A percentile compares a stretch with the other conserved stretches of the same genome.
Conservation (phyloP, 2,329 filamentous ascomycete genomes). For the Corinectria fuckeliana region DNA sequence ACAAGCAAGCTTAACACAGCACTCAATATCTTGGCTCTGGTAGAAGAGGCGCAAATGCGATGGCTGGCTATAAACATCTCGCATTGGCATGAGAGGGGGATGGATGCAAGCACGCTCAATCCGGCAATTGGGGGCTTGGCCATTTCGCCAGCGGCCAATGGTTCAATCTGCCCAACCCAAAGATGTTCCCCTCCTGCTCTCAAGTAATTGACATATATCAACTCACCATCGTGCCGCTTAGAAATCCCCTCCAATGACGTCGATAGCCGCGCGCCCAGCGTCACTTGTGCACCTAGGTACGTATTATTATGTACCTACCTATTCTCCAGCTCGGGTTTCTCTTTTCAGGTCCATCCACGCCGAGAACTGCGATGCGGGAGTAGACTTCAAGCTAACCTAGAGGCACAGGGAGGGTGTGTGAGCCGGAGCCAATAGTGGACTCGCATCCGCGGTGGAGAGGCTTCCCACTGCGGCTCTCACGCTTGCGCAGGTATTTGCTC, state of each 20-base stretch:
- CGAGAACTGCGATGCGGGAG: neutral
- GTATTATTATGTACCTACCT: no score
- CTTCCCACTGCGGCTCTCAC: slow-evolving; percentile 12
- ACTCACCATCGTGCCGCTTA: neutral
- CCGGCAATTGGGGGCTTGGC: neutral
- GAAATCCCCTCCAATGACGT: neutral
- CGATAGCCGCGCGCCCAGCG: neutral
- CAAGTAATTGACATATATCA: neutral
- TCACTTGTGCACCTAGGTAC: no score
- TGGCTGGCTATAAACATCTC: no score
- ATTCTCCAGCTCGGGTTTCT: neutral
- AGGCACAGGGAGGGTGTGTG: slow-evolving; percentile 6
- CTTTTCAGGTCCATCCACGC: neutral
- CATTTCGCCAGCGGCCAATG: neutral
- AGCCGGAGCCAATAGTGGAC: neutral
- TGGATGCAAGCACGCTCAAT: neutral
- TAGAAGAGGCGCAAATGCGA: no score
- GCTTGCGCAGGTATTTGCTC: no score
- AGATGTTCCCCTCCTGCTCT: neutral
- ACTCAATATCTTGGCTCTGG: no score
- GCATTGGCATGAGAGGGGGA: no score
- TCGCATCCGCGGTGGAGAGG: neutral
- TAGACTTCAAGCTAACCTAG: neutral
- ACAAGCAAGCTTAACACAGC: no score
- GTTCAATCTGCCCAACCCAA: neutral